Evolutionary conservation across 2,329 filamentous ascomycete genomes (phyloP), one percentile per base, ranked within the genome.

Genomic region (Emydomyces testavorans): DNA sequence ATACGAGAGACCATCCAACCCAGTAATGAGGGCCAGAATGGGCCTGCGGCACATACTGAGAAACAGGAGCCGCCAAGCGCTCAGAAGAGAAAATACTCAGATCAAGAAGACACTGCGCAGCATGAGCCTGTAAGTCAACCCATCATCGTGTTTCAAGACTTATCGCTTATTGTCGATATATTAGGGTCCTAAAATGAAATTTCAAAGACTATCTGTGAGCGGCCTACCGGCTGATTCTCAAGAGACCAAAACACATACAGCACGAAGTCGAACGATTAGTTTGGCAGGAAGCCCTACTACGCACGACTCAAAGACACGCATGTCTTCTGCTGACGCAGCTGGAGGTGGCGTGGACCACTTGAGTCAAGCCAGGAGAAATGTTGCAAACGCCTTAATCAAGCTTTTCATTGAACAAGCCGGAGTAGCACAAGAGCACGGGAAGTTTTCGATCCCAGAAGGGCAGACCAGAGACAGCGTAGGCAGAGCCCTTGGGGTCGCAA

Each of bases 401-500:
- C 77, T 80, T 13, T 77, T 95, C 35, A 66, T 72, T 35, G 74
- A 79, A 46, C 74, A 82, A 49, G 74, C 94, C 49, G 72, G 74
- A n/a, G 65, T 72, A 29, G 78, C 84, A 28, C 75, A 82, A 53
- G 85, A 86, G 63, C 72, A 77, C 48, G 76, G 78, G 13, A 71
- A 77, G 7, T 81, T 82, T 56, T 68, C 71, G 21, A 67, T 88
- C 15, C 75, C 80, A 1, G 74, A 80, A 43, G 82, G 77, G 39
- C 73, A 79, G 48, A 79, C 78, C 0, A 71, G 77, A 11, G 79
- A 82, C 41, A 73, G 74, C 7, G 70, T 85, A 50, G 80, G 83
- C 8, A 80, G 84, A 59, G 75, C 75, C 18, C 75, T 89, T 38
- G 85, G 84, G 11, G 69, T 94, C 21, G 77, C 86, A 54, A 83